Evolutionary conservation across 768 basidiomycete species (phyloP).

Genomic region (Amyloporia xantha): DNA sequence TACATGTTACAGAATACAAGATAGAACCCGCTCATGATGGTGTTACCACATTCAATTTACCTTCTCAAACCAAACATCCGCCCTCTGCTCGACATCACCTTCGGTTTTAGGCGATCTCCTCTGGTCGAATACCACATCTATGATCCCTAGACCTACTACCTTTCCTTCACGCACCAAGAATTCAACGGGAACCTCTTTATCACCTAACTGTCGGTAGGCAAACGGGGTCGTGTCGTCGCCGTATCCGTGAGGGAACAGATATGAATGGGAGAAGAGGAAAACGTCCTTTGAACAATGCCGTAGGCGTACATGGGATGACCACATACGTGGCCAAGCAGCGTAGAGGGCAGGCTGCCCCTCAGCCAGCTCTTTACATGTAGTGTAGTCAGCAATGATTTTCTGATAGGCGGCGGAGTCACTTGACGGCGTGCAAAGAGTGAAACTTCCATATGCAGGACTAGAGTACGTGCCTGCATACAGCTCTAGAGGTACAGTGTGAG

Average conservation of each 20-base stretch:
- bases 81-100: conserved; percentile 1
- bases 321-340: conserved; percentile 14
- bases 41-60: too few relatives aligned
- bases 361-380: not conserved
- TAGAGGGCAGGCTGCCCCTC: conserved; percentile 3
- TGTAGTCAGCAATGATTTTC: conserved; percentile 25
- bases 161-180: conserved; percentile 4
- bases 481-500: conserved; percentile 13
- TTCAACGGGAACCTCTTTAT: conserved; percentile 4
- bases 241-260: conserved; percentile 32
- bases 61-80: conserved; percentile 11
- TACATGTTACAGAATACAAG: too few relatives aligned
- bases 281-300: conserved; percentile 15
- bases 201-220: conserved; percentile 1
- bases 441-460: conserved; percentile 31
- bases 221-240: conserved; percentile 21
- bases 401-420: conserved; percentile 20
- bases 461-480: conserved; percentile 31
- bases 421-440: conserved; percentile 30
- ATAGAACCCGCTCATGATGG: too few relatives aligned
- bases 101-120: conserved; percentile 2
- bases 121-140: conserved; percentile 6
- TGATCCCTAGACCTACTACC: conserved; percentile 9
- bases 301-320: conserved; percentile 32
- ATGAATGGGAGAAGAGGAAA: conserved; percentile 16